phyloP scores from a whole-genome alignment of 2,329 filamentous ascomycete genomes.

The Colletotrichum sp. region DNA sequence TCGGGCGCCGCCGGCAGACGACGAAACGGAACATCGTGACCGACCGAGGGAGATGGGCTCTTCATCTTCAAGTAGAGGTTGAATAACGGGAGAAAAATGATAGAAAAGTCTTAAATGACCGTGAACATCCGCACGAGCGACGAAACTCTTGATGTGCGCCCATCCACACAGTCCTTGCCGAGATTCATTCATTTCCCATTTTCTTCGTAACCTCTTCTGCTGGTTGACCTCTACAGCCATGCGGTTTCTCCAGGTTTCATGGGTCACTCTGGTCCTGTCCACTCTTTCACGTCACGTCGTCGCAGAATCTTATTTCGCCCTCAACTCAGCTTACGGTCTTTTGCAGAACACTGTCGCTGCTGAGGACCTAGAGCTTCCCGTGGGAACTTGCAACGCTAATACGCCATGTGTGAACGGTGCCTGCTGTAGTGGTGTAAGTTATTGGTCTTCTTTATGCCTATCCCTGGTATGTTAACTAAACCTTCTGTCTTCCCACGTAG shows the following conservation, averaged over 20 bases:
- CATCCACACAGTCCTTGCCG: background rate
- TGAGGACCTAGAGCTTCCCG: background rate
- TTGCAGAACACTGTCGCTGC: background rate
- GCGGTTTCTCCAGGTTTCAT: background rate
- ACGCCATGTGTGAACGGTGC: constrained; percentile 27
- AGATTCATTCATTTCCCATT: background rate
- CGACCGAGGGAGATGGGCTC: background rate
- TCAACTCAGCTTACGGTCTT: background rate
- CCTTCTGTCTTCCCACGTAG: background rate
- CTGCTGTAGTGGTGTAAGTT: constrained; percentile 23
- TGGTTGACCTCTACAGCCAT: background rate
- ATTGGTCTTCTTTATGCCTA: background rate
- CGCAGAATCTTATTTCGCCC: background rate
- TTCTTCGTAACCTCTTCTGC: background rate
- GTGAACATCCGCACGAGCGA: background rate
- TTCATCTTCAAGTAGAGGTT: background rate
- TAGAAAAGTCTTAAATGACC: background rate
- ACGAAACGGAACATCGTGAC: background rate
- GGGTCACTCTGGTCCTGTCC: background rate
- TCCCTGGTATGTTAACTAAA: background rate
- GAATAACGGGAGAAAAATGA: background rate
- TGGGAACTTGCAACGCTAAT: constrained; percentile 21
- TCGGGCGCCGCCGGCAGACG: background rate
- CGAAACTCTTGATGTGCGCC: background rate
- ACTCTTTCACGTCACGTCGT: background rate